Conservation (phyloP, 345 rosid genomes). For the Schrenkiella parvula region DNA sequence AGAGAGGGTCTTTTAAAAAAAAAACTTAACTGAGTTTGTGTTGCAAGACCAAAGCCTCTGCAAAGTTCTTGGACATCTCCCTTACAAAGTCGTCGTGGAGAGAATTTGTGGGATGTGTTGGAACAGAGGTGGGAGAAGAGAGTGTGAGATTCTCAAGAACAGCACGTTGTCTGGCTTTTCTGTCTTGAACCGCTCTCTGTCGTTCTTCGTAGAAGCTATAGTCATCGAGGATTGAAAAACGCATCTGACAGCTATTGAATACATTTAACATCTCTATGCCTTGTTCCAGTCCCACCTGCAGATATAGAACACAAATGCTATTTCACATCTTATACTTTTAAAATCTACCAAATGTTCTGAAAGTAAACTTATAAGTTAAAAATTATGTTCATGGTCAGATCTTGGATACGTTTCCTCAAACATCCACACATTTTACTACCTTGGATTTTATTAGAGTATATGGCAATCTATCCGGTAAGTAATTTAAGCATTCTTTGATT, state of each 20-base stretch:
- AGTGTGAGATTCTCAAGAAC: conserved; percentile 15
- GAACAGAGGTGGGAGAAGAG: conserved; percentile 1
- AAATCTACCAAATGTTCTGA: neutral
- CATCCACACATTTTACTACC: neutral
- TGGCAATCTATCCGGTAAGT: neutral
- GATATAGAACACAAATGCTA: neutral
- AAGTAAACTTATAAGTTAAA: neutral
- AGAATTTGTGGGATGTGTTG: conserved; percentile 23
- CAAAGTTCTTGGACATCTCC: conserved; percentile 58
- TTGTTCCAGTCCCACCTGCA: conserved; percentile 62
- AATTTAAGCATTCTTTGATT: neutral
- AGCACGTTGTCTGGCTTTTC: conserved; percentile 49
- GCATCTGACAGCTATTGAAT: conserved; percentile 43
- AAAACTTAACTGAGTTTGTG: neutral
- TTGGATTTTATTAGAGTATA: neutral
- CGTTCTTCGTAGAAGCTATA: conserved; percentile 74
- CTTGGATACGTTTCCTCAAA: neutral
- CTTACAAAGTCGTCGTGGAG: conserved; percentile 35
- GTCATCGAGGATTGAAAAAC: conserved; percentile 72
- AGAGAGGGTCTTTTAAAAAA: neutral
- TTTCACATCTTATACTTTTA: neutral
- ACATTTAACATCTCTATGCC: conserved; percentile 69
- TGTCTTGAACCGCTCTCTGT: conserved; percentile 64
- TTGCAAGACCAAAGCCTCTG: conserved; percentile 47
- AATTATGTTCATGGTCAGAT: neutral